Base-by-base conservation (phyloP, 1,284 basidiomycete species). In the Microbotryomycetes sp. region DNA sequence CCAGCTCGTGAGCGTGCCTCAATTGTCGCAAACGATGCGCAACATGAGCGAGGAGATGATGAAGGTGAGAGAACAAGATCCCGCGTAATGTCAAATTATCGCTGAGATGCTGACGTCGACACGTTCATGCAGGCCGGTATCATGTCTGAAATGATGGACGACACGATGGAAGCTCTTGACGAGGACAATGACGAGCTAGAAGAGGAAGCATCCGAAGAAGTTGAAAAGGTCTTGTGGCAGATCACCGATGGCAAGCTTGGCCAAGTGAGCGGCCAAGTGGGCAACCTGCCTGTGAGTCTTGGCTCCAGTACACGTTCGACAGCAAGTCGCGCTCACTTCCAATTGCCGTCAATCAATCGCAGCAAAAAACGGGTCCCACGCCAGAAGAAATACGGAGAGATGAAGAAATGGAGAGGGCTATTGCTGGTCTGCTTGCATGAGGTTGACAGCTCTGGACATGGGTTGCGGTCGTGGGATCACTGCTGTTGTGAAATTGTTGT, bases 41-140 rank as follows among this genome's bases (percentile, higher is more conserved):
- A 88, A 97, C 73, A 94, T 98, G 92, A 90, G 87, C 71, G 89
- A 92, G 84, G 94, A 98, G 77, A 97, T 98, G 92, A 97, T 90
- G 68, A 97, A 97, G 83, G 91, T 88, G 63, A 25, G 58, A 6
- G 16, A 26, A n/a, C 23, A 56, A 26, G 23, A 50, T 26, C 7
- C 7, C 19, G 53, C 25, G 36, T 30, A 12, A 12, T 46, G 48
- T 48, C 48, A 12, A 19, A 15, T 12, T 25, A 53, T 19, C 51
- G 14, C 29, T 16, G 30, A 29, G 36, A 49, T n/a, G 53, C 16
- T 26, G 19, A 22, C 22, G 9, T 19, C 45, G 53, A 30, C 45
- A 16, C 49, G n/a, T 30, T 9, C 23, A 22, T 23, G 23, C 53
- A 70, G 69, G 76, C 77, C 7, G 78, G 78, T 4, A 77, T 79